Evolutionary conservation across 164 flowering plant species (phyloP).

Genomic region (Protea cynaroides): DNA sequence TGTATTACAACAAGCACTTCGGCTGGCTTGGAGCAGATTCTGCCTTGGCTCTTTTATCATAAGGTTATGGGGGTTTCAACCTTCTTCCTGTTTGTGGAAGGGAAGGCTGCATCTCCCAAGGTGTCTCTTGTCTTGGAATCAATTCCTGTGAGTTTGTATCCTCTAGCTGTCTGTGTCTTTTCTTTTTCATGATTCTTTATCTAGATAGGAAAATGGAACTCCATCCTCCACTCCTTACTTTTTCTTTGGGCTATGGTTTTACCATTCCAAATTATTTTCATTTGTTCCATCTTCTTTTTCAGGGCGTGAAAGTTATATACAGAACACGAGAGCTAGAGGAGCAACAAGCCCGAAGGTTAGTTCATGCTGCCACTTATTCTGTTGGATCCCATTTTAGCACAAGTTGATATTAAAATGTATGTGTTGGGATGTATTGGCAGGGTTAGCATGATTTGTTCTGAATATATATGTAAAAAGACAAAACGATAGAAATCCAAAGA

Average conservation of each 20-base stretch:
- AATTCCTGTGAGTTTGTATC: conserved; percentile 63
- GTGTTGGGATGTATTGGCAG: no score
- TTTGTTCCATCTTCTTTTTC: conserved; percentile 12
- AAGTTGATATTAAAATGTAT: no score
- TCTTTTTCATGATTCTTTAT: not conserved
- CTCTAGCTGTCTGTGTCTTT: not conserved
- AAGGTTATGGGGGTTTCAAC: conserved; percentile 86
- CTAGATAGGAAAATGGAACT: not conserved
- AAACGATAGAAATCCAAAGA: no score
- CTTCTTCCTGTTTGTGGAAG: conserved; percentile 94
- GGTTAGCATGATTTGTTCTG: no score
- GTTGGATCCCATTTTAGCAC: not conserved
- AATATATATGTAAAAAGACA: no score
- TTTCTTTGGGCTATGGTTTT: conserved; percentile 1
- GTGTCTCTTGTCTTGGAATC: conserved; percentile 78
- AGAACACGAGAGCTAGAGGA: conserved; percentile 93
- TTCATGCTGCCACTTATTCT: conserved; percentile 1
- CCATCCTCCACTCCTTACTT: not conserved
- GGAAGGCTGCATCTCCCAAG: conserved; percentile 81
- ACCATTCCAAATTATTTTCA: not conserved
- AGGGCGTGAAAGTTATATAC: conserved; percentile 89
- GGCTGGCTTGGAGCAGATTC: conserved; percentile 85
- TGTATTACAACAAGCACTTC: conserved; percentile 92
- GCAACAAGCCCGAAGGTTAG: conserved; percentile 82
- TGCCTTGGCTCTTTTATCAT: conserved; percentile 95